A percentile compares a stretch with the other conserved stretches of the same genome.
Conservation (phyloP, 352 stramenopile genomes). For the Phytophthora hybrid region DNA sequence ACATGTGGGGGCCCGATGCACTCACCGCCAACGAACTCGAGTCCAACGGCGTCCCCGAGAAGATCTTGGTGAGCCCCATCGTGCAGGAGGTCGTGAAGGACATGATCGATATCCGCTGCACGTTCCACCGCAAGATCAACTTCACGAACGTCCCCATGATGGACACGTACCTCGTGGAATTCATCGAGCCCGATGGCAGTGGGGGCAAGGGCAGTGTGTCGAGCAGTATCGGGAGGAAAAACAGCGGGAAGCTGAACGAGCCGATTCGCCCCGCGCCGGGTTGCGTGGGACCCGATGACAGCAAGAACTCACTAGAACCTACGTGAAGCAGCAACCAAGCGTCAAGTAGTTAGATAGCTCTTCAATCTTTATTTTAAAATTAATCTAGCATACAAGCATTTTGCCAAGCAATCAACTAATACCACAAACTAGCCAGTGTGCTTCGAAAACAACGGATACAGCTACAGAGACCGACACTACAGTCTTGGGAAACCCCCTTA, state of each 20-base stretch:
- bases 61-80: constrained; percentile 79
- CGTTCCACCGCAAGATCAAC: constrained; percentile 82
- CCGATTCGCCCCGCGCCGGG: constrained; percentile 4
- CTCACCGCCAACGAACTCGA: constrained; percentile 90
- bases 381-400: constrained; percentile 4
- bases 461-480: background rate
- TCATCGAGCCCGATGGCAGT: constrained; percentile 56
- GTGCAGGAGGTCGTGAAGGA: constrained; percentile 86
- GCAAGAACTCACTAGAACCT: constrained; percentile 3
- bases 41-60: constrained; percentile 83
- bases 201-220: constrained; percentile 1
- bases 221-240: constrained; percentile 17
- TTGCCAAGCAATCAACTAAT: constrained; percentile 14
- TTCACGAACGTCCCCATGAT: constrained; percentile 88
- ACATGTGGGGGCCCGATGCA: constrained; percentile 89
- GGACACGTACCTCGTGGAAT: constrained; percentile 88
- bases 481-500: background rate
- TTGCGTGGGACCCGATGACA: constrained; percentile 24
- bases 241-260: constrained; percentile 16
- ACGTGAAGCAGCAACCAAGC: constrained; percentile 2
- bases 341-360: constrained; percentile 13
- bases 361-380: background rate
- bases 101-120: constrained; percentile 87
- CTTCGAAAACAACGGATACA: background rate
- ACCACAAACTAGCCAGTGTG: constrained; percentile 10